phyloP scores from a whole-genome alignment of 1,139 yeast genomes.

The Diutina scorzettiae region DNA sequence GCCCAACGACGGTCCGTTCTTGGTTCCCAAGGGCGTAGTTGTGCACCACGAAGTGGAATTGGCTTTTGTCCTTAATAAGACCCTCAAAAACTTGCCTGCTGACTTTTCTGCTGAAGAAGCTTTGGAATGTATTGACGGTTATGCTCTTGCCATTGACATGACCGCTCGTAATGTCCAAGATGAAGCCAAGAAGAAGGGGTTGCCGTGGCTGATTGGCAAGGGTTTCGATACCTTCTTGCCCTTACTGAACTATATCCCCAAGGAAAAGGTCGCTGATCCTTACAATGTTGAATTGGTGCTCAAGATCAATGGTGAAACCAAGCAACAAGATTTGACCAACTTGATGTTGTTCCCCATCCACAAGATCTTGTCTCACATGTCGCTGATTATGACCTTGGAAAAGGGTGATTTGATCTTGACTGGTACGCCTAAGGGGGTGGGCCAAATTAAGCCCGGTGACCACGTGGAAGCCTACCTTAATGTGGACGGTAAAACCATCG shows the following conservation, averaged over 20 bases:
- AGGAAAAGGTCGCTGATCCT: slow-evolving; percentile 56
- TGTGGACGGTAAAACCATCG: slow-evolving; percentile 43
- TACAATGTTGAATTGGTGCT: slow-evolving; percentile 58
- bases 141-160: slow-evolving; percentile 81
- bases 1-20: slow-evolving; percentile 62
- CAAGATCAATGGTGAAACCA: slow-evolving; percentile 54
- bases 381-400: slow-evolving; percentile 78
- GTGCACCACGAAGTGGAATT: slow-evolving; percentile 93
- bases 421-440: slow-evolving; percentile 99
- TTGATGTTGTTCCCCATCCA: slow-evolving; percentile 88
- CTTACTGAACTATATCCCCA: slow-evolving; percentile 58
- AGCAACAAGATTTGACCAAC: slow-evolving; percentile 69
- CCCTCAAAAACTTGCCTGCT: slow-evolving; percentile 46
- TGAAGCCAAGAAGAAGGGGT: slow-evolving; percentile 86
- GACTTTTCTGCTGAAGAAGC: slow-evolving; percentile 57
- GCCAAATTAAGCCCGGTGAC: slow-evolving; percentile 71
- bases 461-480: slow-evolving; percentile 48
- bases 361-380: slow-evolving; percentile 66
- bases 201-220: slow-evolving; percentile 95
- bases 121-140: slow-evolving; percentile 67
- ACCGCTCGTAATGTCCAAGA: slow-evolving; percentile 95
- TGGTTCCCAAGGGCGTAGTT: slow-evolving; percentile 67
- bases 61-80: slow-evolving; percentile 62
- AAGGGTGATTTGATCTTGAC: slow-evolving; percentile 87
- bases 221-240: slow-evolving; percentile 96